A percentile compares a stretch with the other conserved stretches of the same genome.
These are phyloP conservation scores for Verticillium longisporum DNA, from an alignment of 2,329 filamentous ascomycete genomes.

Conservation along the genomic window DNA sequence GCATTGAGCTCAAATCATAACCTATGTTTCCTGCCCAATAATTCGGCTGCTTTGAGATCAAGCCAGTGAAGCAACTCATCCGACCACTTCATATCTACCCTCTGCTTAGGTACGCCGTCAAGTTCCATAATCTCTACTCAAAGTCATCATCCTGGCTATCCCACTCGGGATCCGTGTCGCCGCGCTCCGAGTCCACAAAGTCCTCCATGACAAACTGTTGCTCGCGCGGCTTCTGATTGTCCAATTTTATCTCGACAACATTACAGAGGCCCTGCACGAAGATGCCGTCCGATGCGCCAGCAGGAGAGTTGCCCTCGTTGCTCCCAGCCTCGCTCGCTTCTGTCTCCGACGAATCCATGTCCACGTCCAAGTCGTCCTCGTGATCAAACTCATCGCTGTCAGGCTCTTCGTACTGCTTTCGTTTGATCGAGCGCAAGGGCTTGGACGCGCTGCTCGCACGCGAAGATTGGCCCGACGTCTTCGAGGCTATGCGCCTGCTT, in stretches of 20 bases:
- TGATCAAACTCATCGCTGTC: slow-evolving; percentile 38
- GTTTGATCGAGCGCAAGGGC: slow-evolving; percentile 12
- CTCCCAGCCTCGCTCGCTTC: neutral
- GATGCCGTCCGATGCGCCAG: slow-evolving; percentile 1
- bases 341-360: slow-evolving; percentile 1
- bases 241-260: slow-evolving; percentile 63
- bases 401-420: slow-evolving; percentile 32
- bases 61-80: too few relatives aligned
- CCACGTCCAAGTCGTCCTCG: slow-evolving; percentile 11
- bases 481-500: slow-evolving; percentile 27
- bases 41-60: too few relatives aligned
- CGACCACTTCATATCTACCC: too few relatives aligned
- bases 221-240: slow-evolving; percentile 69
- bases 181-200: slow-evolving; percentile 47
- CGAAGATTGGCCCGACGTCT: slow-evolving; percentile 16
- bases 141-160: slow-evolving; percentile 50
- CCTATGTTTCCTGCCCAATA: too few relatives aligned
- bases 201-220: slow-evolving; percentile 64
- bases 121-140: slow-evolving; percentile 21
- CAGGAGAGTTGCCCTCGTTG: slow-evolving; percentile 6
- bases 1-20: too few relatives aligned
- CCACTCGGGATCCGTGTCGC: slow-evolving; percentile 51
- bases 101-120: too few relatives aligned
- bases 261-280: slow-evolving; percentile 64
- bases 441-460: slow-evolving; percentile 19